Evolutionary conservation across 2,329 filamentous ascomycete genomes (phyloP), one percentile per base, ranked within the genome.

Genomic region (Cladophialophora carrionii): DNA sequence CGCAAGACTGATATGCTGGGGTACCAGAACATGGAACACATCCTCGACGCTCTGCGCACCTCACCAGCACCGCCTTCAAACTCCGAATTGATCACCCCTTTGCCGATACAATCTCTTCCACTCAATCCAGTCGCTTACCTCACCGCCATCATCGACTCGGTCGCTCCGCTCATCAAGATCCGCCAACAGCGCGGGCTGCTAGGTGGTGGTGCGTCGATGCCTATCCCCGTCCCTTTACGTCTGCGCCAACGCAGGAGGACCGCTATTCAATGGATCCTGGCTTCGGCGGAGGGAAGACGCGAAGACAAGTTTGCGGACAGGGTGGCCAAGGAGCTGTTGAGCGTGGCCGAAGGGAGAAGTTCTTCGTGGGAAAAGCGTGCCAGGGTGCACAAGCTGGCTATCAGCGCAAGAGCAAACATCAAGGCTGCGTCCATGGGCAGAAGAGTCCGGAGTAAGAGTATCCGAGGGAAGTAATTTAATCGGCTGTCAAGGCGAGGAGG

Each of bases 81-180:
- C 46, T 48, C 51, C n/a, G 49, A 46, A 3, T 49, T 68, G 61
- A 88, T 89, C 17, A 85, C 95, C 32, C 81, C 94, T 37, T 91
- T 93, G 1, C 90, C 92, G 1, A 83, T 90, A 26, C 81, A 85
- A 3, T 88, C 94, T 72, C 88, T 99, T 9, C 92, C 95, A 2
- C 86, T 96, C 34, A 91, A 97, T 78, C 95, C 95, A 1, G 84
- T 96, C 61, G 85, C 91, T 61, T 99, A 98, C 80, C 88, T 99
- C 55, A 91, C 90, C 12, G 84, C 96, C 34, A 92, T 93, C 34
- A 88, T 99, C 73, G 95, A 99, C 82, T 96, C 91, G 9, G 89
- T 99, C 26, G 91, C 93, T 1, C 95, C 95, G 9, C 84, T 99
- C 17, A 82, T 99, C 74, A 89, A 90, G 71, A 88, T 99, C 74